Base-by-base conservation (phyloP, 768 basidiomycete species). In the Tulasnella sp. region DNA sequence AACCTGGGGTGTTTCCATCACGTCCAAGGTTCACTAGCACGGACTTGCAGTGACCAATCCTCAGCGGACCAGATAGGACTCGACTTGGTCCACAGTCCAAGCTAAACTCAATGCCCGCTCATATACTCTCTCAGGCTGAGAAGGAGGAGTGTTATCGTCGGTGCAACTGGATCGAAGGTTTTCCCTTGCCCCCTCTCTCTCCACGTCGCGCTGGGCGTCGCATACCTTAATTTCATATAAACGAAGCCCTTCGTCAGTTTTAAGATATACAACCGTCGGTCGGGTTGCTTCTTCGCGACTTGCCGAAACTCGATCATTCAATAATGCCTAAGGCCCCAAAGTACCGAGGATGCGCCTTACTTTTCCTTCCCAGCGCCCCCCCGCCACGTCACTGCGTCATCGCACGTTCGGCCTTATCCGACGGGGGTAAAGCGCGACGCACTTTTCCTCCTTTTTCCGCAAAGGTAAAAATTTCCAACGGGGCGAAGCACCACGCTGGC, bases 401-500 rank as follows among this genome's bases (percentile, higher is more conserved):
- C 58, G 58, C 25, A 64, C 58, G 58, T 64, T 64, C 31, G 58
- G 58, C 58, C 58, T 64, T 64, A 64, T 64, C 58, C 25, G 25
- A 64, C n/a, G 25, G 25, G 42, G n/a, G n/a, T n/a, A n/a, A n/a
- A n/a, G 45, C 45, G 45, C 45, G 45, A 19, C 17, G 45, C 45
- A 49, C 45, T 22, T 22, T 8, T 22, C 19, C n/a, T 42, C 11
- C 25, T 64, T 31, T 9, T 64, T 64, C 58, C 58, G 29, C 3
- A 64, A 31, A 64, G 58, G 58, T 64, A 64, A 64, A 64, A 64
- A 31, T 9, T 11, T 64, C 58, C 19, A 64, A 31, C 58, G 25
- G 29, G 58, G 58, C 58, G 58, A 64, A 64, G 58, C 58, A 64
- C 58, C 58, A 64, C 58, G 58, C 58, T 64, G 58, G 58, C 58